Evolutionary conservation across 768 basidiomycete genomes (phyloP), one percentile per base, ranked within the genome.

Genomic region (Lyophyllum atratum): DNA sequence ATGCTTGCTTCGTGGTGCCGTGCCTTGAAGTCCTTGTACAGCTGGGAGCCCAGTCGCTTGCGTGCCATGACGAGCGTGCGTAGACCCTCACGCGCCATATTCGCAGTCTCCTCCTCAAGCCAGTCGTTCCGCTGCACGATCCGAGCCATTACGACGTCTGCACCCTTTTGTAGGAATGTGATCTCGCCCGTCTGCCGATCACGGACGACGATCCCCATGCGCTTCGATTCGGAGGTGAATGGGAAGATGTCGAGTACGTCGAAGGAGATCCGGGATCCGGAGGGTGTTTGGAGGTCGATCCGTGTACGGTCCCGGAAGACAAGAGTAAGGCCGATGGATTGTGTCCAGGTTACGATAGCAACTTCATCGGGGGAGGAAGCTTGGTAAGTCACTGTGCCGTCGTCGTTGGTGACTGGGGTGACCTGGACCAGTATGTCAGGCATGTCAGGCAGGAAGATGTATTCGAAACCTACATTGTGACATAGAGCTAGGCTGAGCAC

Each of bases 351-450:
- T 34, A 99, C 96, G 63, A 99, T 98, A 42, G 97, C 97, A 43
- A 98, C 97, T 76, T 99, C 97, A 66, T 99, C 97, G 0, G 97
- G 97, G 1, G 97, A 99, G 0, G 95, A 96, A 0, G 97, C 97
- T 79, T 99, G 96, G 69, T 98, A 99, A 0, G 96, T 98, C 37
- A 97, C 85, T 1, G 87, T 86, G 8, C 93, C 94, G 64, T 99
- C 96, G 64, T 98, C 95, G 67, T 97, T 96, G 15, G 80, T 84
- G 3, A 96, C 93, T 1, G 97, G 97, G 0, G 96, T 99, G 34
- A 98, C 95, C 95, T 97, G 55, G 25, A 31, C 33, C 40, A 14
- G 52, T n/a, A 49, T 51, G 43, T 24, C 4, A 22, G 54, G 10
- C n/a, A 37, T 14, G 44, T 4, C 19, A 49, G 46, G 49, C 29